Base-by-base conservation (phyloP, 2,329 filamentous ascomycete genomes). In the Alternaria infectoria region DNA sequence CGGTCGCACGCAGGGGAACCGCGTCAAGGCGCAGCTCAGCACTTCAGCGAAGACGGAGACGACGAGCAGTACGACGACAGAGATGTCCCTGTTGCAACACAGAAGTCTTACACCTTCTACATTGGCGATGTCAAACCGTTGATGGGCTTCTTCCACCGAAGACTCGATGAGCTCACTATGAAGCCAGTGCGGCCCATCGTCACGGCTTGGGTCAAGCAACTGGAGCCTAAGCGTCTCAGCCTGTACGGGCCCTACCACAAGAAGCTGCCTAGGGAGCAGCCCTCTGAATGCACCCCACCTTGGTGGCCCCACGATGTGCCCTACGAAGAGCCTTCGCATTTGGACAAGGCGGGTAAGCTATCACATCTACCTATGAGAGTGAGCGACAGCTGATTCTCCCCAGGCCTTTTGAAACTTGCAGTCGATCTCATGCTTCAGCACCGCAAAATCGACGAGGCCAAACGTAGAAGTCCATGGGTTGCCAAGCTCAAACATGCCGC, bases 271-370 rank as follows among this genome's bases (percentile, higher is more conserved):
- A 51, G 51, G 8, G 61, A 69, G 11, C 59, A 54, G 19, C 57
- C 61, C 17, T 54, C 65, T 25, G 61, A 64, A 43, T 55, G 61
- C 25, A 68, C 65, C 7, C 71, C 75, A 9, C 70, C 69, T 4
- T 77, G 76, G 75, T 79, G 77, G 77, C 76, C 77, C 12, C 36
- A 36, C 2, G 61, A 69, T 30, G 68, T 77, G 12, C 70, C 63
- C 7, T 78, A 77, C 52, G 67, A 67, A n/a, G 77, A 79, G 44
- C 76, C 77, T 7, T 73, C 77, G 3, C 77, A 79, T 47, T 64
- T 79, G 9, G 71, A 70, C 45, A 69, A 72, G 40, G 43, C 66
- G n/a, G 62, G 76, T 76, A 69, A 62, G 70, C 17, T 6, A 17
- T 58, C 45, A 10, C 8, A 21, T 5, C 9, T 5, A 25, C 6